These are phyloP conservation scores for Calophaca sinica DNA, from an alignment of 306 rosid genomes.

Conservation along the genomic window DNA sequence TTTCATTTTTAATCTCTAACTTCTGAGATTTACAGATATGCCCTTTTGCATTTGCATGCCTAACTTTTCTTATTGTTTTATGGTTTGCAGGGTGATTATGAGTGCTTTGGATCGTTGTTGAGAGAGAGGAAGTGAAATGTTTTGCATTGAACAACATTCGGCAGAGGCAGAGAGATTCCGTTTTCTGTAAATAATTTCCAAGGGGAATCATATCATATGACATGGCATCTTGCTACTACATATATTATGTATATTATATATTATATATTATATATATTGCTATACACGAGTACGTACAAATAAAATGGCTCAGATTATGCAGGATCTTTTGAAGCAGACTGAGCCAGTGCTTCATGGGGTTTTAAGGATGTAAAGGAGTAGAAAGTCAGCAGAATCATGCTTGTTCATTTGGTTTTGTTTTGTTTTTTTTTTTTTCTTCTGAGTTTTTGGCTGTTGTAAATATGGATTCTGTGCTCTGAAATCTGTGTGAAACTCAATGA, in stretches of 20 bases:
- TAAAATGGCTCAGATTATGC: conserved; percentile 45
- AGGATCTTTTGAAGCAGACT: background rate
- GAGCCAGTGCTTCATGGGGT: conserved; percentile 50
- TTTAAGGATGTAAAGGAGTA: conserved; percentile 39
- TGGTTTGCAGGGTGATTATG: conserved; percentile 72
- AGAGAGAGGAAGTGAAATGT: conserved; percentile 52
- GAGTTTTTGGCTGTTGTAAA: conserved; percentile 46
- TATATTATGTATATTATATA: background rate
- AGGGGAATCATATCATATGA: conserved; percentile 33
- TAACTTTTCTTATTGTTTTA: background rate
- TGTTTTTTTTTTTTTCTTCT: background rate
- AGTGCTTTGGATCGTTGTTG: conserved; percentile 77
- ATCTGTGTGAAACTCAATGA: conserved; percentile 46
- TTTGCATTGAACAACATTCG: conserved; percentile 31
- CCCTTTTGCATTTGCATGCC: background rate
- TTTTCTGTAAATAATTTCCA: conserved; percentile 45
- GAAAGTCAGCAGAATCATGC: background rate
- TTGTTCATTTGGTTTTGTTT: conserved; percentile 29
- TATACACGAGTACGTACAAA: conserved; percentile 30
- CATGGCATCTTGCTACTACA: conserved; percentile 23
- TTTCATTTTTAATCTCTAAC: background rate
- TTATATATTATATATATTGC: background rate
- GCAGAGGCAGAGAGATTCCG: conserved; percentile 48
- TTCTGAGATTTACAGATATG: background rate
- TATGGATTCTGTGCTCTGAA: conserved; percentile 47